Base-by-base conservation (phyloP, 371 early-diverging fungal genomes). In the Phascolomyces articulosus region DNA sequence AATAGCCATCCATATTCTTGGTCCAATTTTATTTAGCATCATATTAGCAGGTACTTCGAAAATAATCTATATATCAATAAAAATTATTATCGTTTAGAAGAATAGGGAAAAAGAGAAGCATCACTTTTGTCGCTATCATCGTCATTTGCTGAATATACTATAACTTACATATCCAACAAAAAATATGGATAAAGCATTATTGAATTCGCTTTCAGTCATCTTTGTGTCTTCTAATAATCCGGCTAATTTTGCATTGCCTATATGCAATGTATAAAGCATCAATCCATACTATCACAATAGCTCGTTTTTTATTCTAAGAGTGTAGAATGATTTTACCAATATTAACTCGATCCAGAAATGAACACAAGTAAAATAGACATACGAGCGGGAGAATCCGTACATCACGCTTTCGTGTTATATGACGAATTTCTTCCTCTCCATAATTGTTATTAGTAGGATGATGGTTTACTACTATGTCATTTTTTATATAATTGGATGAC, bases 31-130 rank as follows among this genome's bases (percentile, higher is more conserved):
- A 58, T 91, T 89, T 41, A 90, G 77, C 71, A 90, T 65, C 62
- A 93, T 72, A 69, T 92, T 93, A 48, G 90, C 89, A 8, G 92
- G 91, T 21, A 90, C 74, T 66, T 93, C 92, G 59, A 87, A 85
- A 27, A 90, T 29, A 51, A 88, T 77, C 84, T 85, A 26, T 13
- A 40, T 20, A 40, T n/a, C 56, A 31, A 34, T 9, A 0, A 34
- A 11, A 24, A 24, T n/a, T n/a, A n/a, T n/a, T n/a, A n/a, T n/a
- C n/a, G n/a, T n/a, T n/a, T n/a, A n/a, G n/a, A n/a, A n/a, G n/a
- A n/a, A n/a, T n/a, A n/a, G n/a, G n/a, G n/a, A n/a, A n/a, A n/a
- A n/a, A n/a, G n/a, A n/a, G n/a, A n/a, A n/a, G n/a, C n/a, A n/a
- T n/a, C n/a, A n/a, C n/a, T n/a, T n/a, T 73, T 38, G 6, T 38